Base-by-base conservation (phyloP, 2,329 filamentous ascomycete genomes). In the Phoma herbarum region DNA sequence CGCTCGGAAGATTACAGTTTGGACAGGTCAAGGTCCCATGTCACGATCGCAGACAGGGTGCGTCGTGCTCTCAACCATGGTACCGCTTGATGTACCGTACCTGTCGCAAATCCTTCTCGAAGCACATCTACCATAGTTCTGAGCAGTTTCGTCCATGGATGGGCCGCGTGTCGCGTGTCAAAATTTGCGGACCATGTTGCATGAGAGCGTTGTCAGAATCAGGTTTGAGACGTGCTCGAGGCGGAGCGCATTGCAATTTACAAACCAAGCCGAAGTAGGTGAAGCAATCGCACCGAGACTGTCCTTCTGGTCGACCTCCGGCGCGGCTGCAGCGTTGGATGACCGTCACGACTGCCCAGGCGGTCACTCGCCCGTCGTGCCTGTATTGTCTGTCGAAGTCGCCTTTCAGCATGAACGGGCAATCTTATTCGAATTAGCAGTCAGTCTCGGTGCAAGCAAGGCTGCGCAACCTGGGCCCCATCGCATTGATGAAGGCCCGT, bases 11-110 rank as follows among this genome's bases (percentile, higher is more conserved):
- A 69, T 75, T 75, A 71, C 71, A 60, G 54, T 52, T 68, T 67
- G 68, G 67, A 66, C 67, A 72, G 67, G 68, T 67, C 70, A 73
- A 74, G 72, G 70, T 72, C 71, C 74, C 74, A 74, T 75, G 73
- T 69, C 70, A 64, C 71, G 72, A 75, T 75, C 70, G 62, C 65
- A 67, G 63, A 60, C 70, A 67, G 65, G 70, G 68, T 67, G 66
- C 57, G 51, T 62, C 47, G 52, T 55, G 60, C 46, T 53, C 57
- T 61, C 64, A 57, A 63, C 44, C 66, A 67, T 65, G 57, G 60
- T 63, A 53, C 50, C 59, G 62, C 60, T 64, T 52, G 41, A 60
- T 61, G 65, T 70, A 66, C 66, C 62, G 65, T 70, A 66, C 66
- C 62, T 60, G 63, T 64, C 58, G 61, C 66, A 64, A 26, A 23